These are phyloP conservation scores for Aureobasidium namibiae DNA, from an alignment of 2,329 filamentous ascomycete genomes.

Conservation along the genomic window DNA sequence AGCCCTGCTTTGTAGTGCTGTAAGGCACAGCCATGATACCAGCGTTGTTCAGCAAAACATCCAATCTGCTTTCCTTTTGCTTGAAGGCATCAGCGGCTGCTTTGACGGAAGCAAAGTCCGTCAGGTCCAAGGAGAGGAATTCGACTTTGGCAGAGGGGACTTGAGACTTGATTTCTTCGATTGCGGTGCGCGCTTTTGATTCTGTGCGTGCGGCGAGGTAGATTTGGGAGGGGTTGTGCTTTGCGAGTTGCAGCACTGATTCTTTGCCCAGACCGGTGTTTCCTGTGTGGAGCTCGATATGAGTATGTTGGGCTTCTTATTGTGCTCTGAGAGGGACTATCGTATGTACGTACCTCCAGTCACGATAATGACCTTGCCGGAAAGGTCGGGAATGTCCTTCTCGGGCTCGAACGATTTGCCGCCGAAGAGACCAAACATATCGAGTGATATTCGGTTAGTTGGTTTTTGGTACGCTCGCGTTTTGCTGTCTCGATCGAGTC, in stretches of 20 bases:
- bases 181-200: constrained; percentile 34
- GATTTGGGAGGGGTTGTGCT: constrained; percentile 37
- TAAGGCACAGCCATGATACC: constrained; percentile 32
- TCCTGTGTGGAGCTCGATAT: constrained; percentile 20
- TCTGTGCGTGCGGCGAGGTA: constrained; percentile 39
- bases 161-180: constrained; percentile 30
- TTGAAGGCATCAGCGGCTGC: constrained; percentile 32
- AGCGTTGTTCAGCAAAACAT: constrained; percentile 41
- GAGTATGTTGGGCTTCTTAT: not conserved
- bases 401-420: constrained; percentile 24
- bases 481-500: not conserved
- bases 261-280: constrained; percentile 42
- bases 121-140: constrained; percentile 35
- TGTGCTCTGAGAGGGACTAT: not conserved
- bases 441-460: not conserved
- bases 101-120: constrained; percentile 33
- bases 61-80: constrained; percentile 30
- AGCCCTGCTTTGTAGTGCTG: constrained; percentile 37
- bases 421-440: constrained; percentile 11
- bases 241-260: constrained; percentile 35
- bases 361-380: constrained; percentile 35
- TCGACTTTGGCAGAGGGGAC: constrained; percentile 29
- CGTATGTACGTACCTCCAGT: constrained; percentile 33
- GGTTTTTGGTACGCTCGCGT: not conserved
- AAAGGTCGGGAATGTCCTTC: constrained; percentile 33